Evolutionary conservation across 2,329 filamentous ascomycete genomes (phyloP), one percentile per base, ranked within the genome.

Genomic region (Epichloe bromicola): DNA sequence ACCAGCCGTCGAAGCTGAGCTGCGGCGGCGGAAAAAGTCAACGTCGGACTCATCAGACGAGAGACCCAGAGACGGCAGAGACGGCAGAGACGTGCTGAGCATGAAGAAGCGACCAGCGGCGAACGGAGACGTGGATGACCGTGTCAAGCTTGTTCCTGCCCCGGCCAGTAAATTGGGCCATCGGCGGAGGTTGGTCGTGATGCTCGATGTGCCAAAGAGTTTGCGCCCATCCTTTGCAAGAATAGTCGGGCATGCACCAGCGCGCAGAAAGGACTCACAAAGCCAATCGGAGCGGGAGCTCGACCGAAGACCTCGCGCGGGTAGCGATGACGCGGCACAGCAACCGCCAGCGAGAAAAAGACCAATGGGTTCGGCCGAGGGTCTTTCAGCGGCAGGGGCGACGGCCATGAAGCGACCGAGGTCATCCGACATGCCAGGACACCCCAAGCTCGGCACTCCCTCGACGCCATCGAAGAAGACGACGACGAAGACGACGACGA

Each of bases 381-480:
- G 57, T 15, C 60, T 59, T 15, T 62, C 66, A 15, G 71, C 69
- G 36, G 57, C 64, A n/a, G 71, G 69, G 36, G 57, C 64, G 2
- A 60, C 61, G 51, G 62, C 69, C 20, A 54, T 62, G 53, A 73
- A 75, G 60, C 68, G 67, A 37, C 73, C 73, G 20, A 67, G 67
- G 41, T 63, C 70, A 2, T 65, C 70, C 1, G 75, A 76, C 5
- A 58, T 67, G 26, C 58, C 63, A 33, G 61, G 60, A 39, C 59
- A 63, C 5, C 56, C 62, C 23, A 63, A 66, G 46, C 57, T 67
- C 14, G 58, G 66, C 14, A 61, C 65, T 1, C 74, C 75, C 0
- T 71, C 73, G 2, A 80, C 77, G 0, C 77, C 77, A 0, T 70
- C 74, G 10, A 79, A 73, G 55, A 77, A 70, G 51, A 67, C 72